phyloP scores from a whole-genome alignment of 148 eudicot genomes.

The Rhododendron ovatum region DNA sequence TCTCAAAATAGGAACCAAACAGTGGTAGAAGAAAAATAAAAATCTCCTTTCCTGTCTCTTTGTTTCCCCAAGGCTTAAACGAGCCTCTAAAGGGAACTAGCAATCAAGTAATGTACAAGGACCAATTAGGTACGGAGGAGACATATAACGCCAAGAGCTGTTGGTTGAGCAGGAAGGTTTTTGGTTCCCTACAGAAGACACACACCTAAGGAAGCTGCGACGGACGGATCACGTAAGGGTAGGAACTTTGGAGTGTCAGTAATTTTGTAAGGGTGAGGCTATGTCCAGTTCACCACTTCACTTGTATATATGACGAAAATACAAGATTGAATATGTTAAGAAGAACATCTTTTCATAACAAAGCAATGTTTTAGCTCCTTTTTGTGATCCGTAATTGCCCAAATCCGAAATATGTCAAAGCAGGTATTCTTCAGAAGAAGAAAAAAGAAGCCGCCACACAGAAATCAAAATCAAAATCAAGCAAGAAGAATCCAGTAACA shows the following conservation, averaged over 20 bases:
- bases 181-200: neutral
- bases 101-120: neutral
- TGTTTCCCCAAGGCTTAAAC: neutral
- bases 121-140: neutral
- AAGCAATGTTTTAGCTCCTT: neutral
- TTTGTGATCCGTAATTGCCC: neutral
- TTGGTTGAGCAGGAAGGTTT: neutral
- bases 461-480: conserved; percentile 2
- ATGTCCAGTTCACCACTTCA: neutral
- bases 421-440: neutral
- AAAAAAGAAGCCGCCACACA: neutral
- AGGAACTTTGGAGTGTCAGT: neutral
- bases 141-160: neutral
- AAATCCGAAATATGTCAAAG: neutral
- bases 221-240: neutral
- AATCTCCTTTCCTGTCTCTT: neutral
- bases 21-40: neutral
- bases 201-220: neutral
- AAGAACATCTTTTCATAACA: neutral
- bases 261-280: neutral
- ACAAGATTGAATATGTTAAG: neutral
- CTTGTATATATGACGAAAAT: neutral
- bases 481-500: conserved; percentile 6
- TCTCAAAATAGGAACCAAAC: neutral
- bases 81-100: neutral